These are phyloP conservation scores for Blastocystis sp. DNA, from an alignment of 352 stramenopile genomes.

Conservation along the genomic window DNA sequence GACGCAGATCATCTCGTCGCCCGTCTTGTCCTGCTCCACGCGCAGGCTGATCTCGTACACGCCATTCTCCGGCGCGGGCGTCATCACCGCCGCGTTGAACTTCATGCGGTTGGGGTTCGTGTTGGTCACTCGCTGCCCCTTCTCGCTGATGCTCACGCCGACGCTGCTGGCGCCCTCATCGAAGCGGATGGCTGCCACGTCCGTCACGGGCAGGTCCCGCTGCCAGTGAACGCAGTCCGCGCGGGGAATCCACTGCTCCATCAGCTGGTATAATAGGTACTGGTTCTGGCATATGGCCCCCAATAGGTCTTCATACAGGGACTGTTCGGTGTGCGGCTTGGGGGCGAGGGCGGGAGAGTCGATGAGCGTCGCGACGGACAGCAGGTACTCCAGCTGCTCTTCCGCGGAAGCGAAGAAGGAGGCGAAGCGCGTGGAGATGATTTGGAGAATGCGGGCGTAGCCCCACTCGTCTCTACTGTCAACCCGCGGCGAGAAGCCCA, in stretches of 20 bases:
- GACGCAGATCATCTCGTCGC: constrained; percentile 66
- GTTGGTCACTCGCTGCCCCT: background rate
- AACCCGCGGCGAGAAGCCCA: background rate
- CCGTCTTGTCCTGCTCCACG: constrained; percentile 39
- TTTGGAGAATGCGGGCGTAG: constrained; percentile 54
- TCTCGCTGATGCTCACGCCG: constrained; percentile 1
- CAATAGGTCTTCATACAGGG: constrained; percentile 30
- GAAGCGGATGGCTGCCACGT: background rate
- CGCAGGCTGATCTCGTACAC: background rate
- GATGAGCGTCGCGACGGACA: background rate
- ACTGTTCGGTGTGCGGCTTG: background rate
- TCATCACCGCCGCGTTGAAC: constrained; percentile 30
- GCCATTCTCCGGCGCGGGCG: constrained; percentile 9
- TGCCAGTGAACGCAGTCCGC: constrained; percentile 11
- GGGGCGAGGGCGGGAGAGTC: background rate
- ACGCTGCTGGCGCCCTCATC: background rate
- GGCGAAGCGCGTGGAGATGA: constrained; percentile 48
- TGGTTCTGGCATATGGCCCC: constrained; percentile 57
- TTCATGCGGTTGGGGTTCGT: constrained; percentile 12
- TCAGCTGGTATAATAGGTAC: constrained; percentile 11
- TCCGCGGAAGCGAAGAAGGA: constrained; percentile 4
- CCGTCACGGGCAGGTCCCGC: background rate
- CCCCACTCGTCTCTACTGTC: constrained; percentile 13
- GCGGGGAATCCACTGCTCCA: background rate
- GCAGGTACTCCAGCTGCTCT: constrained; percentile 23